Evolutionary conservation across 352 stramenopile species (phyloP), one percentile per base, ranked within the genome.

Genomic region (Phytophthora sansomeana): DNA sequence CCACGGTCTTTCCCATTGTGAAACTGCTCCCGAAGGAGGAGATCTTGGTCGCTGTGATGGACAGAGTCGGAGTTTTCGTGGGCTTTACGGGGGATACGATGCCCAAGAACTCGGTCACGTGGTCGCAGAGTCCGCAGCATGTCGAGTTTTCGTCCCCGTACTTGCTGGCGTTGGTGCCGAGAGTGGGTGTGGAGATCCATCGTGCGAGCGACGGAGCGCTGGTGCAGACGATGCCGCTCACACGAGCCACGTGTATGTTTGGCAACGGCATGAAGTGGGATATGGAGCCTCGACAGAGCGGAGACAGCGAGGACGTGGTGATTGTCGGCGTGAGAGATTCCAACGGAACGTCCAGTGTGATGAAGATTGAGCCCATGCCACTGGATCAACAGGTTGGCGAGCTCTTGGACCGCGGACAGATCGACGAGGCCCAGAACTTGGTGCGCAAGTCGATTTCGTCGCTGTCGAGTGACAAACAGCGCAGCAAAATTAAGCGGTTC

Each of bases 261-360:
- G 78, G 80, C 42, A 96, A 96, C 63, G 88, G 88, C n/a, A 96
- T 96, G 88, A 96, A 96, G 69, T 96, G 86, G 69, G 86, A 96
- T 63, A 96, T 96, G 88, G 86, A 95, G 26, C 88, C 88, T 3
- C 77, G 88, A 19, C 82, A 77, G 10, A 83, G 69, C 24, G 85
- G 83, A 32, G 88, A 96, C 48, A 77, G 70, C 4, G 88, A 96
- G 53, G 88, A 96, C 48, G 81, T 95, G 9, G 68, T 96, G 36
- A 73, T 96, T 30, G 82, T 92, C 6, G 88, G 86, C 8, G 74
- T 92, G 14, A 77, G 87, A 29, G 87, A 94, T n/a, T 50, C 50
- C 1, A 74, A 69, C 29, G 74, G 77, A 16, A 91, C 77, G 50
- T 96, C 88, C 11, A 87, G 77, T 29, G 86, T 96, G 16, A 75